Percentiles rank a stretch among this genome's conserved stretches.
Conservation (phyloP, 2,329 filamentous ascomycete genomes). For the Sclerotinia minor region DNA sequence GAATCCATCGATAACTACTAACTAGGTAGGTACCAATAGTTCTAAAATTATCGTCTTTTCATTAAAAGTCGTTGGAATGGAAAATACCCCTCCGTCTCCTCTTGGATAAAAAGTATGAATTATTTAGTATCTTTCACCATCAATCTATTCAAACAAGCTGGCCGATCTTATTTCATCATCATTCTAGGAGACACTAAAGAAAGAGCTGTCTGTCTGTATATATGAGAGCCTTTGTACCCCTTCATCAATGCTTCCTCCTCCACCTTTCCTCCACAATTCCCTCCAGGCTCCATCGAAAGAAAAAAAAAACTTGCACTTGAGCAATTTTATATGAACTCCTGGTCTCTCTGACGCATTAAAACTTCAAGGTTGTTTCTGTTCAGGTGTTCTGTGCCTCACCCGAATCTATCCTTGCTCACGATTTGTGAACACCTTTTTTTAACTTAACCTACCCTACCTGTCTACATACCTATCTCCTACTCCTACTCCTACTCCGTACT, state of each 20-base stretch:
- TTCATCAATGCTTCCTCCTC: not conserved
- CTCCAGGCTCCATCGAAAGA: not conserved
- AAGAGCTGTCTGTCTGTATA: not conserved
- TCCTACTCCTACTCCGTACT: too few species aligned
- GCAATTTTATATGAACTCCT: not conserved
- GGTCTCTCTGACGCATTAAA: not conserved
- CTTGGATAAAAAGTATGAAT: too few species aligned
- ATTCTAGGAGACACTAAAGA: not conserved
- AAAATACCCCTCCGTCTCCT: too few species aligned
- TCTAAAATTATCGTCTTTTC: not conserved
- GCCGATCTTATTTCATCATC: not conserved
- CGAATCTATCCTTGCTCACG: constrained; percentile 1
- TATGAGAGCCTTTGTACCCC: constrained; percentile 9
- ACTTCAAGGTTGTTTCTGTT: not conserved
- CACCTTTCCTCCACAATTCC: not conserved
- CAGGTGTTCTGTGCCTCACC: constrained; percentile 9
- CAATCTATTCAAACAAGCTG: not conserved
- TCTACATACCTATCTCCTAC: too few species aligned
- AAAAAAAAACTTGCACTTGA: not conserved
- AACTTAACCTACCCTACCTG: not conserved
- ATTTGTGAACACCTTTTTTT: not conserved
- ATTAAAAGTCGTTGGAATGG: too few species aligned
- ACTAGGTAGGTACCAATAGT: not conserved
- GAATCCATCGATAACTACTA: not conserved
- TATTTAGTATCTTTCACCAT: too few species aligned